Evolutionary conservation across 2,329 filamentous ascomycete species (phyloP).

Genomic region (Paecilomyces niveus): DNA sequence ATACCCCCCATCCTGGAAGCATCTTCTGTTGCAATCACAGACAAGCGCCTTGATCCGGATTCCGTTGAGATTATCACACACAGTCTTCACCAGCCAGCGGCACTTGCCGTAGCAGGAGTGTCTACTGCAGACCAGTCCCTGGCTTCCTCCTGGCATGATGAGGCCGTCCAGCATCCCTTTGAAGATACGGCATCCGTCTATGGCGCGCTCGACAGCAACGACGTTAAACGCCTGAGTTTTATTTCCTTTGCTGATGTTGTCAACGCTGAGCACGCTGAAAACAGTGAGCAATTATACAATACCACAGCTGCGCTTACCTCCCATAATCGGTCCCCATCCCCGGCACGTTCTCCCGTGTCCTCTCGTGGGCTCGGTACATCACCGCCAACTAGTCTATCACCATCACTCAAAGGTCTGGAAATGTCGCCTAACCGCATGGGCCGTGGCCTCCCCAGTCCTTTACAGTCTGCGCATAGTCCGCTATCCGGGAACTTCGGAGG

Average conservation of each 20-base stretch:
- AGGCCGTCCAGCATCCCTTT: constrained; percentile 48
- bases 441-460: constrained; percentile 56
- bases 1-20: constrained; percentile 89
- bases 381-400: constrained; percentile 68
- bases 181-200: constrained; percentile 67
- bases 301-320: constrained; percentile 9
- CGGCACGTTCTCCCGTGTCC: constrained; percentile 70
- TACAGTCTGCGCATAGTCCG: constrained; percentile 47
- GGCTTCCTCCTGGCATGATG: constrained; percentile 38
- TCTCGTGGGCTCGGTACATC: constrained; percentile 63
- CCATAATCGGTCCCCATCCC: constrained; percentile 66
- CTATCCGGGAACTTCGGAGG: constrained; percentile 45
- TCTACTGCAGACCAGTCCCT: constrained; percentile 30
- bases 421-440: constrained; percentile 55
- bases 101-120: constrained; percentile 53
- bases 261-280: constrained; percentile 56
- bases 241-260: constrained; percentile 97
- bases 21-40: constrained; percentile 85
- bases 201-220: constrained; percentile 66
- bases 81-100: constrained; percentile 71
- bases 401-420: constrained; percentile 68
- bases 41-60: constrained; percentile 75
- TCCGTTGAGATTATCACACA: constrained; percentile 90
- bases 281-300: constrained; percentile 44
- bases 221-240: constrained; percentile 80